Conservation (phyloP, 2,329 filamentous ascomycete genomes). For the Coniochaeta sp. region DNA sequence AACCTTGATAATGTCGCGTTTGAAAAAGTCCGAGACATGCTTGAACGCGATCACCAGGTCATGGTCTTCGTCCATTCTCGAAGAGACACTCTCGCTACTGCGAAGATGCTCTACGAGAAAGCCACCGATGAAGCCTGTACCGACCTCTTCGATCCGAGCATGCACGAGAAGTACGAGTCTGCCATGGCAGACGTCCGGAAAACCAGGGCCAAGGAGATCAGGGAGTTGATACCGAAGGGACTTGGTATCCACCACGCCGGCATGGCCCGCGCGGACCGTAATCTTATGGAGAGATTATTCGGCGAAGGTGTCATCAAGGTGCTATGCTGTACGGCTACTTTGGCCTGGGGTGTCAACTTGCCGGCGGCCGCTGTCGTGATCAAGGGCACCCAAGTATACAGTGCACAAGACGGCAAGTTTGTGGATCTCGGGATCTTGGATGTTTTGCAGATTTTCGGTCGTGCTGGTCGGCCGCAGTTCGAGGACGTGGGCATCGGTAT, state of each 20-base stretch:
- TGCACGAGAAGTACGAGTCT: constrained; percentile 71
- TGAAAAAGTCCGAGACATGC: constrained; percentile 92
- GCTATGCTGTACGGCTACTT: constrained; percentile 93
- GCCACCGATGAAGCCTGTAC: constrained; percentile 71
- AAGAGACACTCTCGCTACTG: constrained; percentile 86
- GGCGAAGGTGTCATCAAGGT: constrained; percentile 90
- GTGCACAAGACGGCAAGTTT: constrained; percentile 91
- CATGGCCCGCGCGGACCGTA: constrained; percentile 89
- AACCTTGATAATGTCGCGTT: constrained; percentile 84
- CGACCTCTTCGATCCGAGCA: constrained; percentile 75
- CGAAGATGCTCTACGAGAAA: constrained; percentile 78
- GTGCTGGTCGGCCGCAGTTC: constrained; percentile 94
- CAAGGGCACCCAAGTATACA: constrained; percentile 97
- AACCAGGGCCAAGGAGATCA: constrained; percentile 76
- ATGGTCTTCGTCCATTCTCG: constrained; percentile 99
- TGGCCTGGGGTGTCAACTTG: constrained; percentile 98
- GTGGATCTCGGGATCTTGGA: constrained; percentile 94
- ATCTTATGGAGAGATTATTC: constrained; percentile 91
- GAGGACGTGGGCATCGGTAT: constrained; percentile 97
- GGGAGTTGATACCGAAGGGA: constrained; percentile 83
- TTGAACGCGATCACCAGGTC: constrained; percentile 85
- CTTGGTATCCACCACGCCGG: constrained; percentile 95
- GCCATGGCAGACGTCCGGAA: constrained; percentile 79
- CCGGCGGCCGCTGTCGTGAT: constrained; percentile 95
- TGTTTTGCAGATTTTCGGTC: constrained; percentile 95